Conservation (phyloP, 2,329 filamentous ascomycete species). For the Diaporthe destruens region DNA sequence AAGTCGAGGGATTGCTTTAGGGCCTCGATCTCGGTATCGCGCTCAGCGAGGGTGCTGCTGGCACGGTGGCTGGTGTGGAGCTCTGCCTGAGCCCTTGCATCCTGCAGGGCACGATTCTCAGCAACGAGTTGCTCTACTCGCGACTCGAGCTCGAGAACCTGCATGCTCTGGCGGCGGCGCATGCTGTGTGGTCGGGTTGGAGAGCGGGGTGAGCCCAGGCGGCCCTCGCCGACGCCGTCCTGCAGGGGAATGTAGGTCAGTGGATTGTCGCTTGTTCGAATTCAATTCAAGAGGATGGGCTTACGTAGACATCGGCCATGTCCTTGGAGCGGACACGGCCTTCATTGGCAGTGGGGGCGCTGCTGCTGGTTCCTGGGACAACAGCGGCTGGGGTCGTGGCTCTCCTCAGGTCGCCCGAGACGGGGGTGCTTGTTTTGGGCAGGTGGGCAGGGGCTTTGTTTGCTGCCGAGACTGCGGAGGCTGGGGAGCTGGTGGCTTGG, state of each 20-base stretch:
- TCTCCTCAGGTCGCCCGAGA: constrained; percentile 39
- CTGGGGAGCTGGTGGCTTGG: constrained; percentile 47
- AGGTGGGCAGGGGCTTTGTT: constrained; percentile 39
- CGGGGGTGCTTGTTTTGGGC: constrained; percentile 40
- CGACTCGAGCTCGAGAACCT: constrained; percentile 90
- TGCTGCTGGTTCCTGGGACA: constrained; percentile 48
- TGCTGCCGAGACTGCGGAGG: constrained; percentile 41
- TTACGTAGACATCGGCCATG: constrained; percentile 95
- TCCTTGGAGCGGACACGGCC: constrained; percentile 85
- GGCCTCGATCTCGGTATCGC: constrained; percentile 87
- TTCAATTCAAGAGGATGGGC: constrained; percentile 55
- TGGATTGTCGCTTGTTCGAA: constrained; percentile 35
- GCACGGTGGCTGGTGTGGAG: constrained; percentile 73
- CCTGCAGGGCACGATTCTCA: constrained; percentile 85
- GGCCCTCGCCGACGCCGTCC: constrained; percentile 95
- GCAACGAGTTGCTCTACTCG: constrained; percentile 85
- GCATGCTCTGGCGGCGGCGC: constrained; percentile 97
- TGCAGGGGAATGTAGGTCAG: constrained; percentile 55
- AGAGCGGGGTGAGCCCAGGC: constrained; percentile 86
- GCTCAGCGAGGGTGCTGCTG: constrained; percentile 80
- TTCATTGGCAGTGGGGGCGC: constrained; percentile 84
- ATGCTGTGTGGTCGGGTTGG: constrained; percentile 95
- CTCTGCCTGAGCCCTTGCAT: constrained; percentile 79
- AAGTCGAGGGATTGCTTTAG: constrained; percentile 83
- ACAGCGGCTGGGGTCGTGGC: constrained; percentile 38